Base-by-base conservation (phyloP, 306 rosid genomes). In the Boehmeria nivea region DNA sequence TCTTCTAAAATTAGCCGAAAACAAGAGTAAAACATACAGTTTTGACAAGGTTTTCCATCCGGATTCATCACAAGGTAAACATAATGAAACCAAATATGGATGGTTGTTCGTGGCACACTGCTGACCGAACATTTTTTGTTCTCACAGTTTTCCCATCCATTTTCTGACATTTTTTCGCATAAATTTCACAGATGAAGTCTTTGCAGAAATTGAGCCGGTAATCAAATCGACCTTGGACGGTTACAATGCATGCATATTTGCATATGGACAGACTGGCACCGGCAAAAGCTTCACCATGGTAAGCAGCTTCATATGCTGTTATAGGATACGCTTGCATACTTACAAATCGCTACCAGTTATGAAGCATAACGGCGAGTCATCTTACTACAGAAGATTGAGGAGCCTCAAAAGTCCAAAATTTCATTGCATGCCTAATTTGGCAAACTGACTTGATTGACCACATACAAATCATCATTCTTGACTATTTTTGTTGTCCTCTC, bases 241-340 rank as follows among this genome's bases (percentile, higher is more conserved):
- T 51, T 72, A 72, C 68, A 67, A 72, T 2, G 69, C 78, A 23
- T 72, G 78, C 69, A 61, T 72, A 34, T 72, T 72, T 54, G 78
- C 78, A 24, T 67, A 61, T 51, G 78, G 78, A 31, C 78, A 72
- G 73, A 72, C 78, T 20, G 78, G 73, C 45, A 72, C 78, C 12
- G 78, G 78, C 14, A 72, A 72, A 68, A 72, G 69, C 66, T 72
- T 67, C 34, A 67, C 73, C 55, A 72, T 72, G 78, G 78, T 72
- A 54, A 56, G 77, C 4, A 65, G 19, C 43, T 11, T 24, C 43
- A 26, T 12, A 27, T 15, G 42, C 34, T 4, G 27, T 28, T 47
- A 39, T 31, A 22, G 59, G 43, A 36, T 12, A 27, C 50, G n/a
- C 45, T 47, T 47, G 43, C 57, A 36, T 33, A 25, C 24, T 1